A percentile compares a stretch with the other conserved stretches of the same genome.
phyloP scores from a whole-genome alignment of 495 filamentous ascomycete species.

The Tuber microsphaerosporum region DNA sequence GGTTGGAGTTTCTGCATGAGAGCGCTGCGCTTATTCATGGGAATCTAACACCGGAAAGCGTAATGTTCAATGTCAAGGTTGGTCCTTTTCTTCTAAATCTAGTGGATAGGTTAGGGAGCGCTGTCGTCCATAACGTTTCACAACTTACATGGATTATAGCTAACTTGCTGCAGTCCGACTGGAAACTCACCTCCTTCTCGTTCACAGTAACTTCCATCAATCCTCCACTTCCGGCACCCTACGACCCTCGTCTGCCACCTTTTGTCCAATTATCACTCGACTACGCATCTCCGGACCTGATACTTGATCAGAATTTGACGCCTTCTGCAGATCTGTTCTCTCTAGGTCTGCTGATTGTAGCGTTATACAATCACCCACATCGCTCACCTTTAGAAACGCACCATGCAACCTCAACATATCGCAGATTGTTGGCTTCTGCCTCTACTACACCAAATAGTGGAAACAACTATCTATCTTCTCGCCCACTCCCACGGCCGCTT shows the following conservation, averaged over 20 bases:
- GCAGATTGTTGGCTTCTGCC: constrained; percentile 66
- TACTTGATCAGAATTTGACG: constrained; percentile 76
- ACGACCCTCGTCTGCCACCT: constrained; percentile 73
- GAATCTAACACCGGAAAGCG: constrained; percentile 91
- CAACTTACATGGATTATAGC: constrained; percentile 17
- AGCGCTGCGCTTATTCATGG: constrained; percentile 89
- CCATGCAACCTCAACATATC: constrained; percentile 70
- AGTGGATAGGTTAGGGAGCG: background rate
- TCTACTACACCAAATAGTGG: constrained; percentile 64
- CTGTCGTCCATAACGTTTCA: constrained; percentile 4
- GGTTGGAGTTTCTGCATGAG: constrained; percentile 91
- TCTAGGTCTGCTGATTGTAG: constrained; percentile 76
- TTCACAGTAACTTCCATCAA: constrained; percentile 72
- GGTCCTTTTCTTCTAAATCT: constrained; percentile 31
- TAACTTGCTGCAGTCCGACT: constrained; percentile 63
- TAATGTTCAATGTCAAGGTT: constrained; percentile 88
- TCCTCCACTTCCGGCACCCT: constrained; percentile 55
- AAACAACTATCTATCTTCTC: constrained; percentile 78
- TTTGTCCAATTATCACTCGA: constrained; percentile 85
- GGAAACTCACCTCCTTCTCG: constrained; percentile 91
- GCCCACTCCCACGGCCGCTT: constrained; percentile 72
- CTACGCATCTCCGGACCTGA: constrained; percentile 89
- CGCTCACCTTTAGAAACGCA: constrained; percentile 73
- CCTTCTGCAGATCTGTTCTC: constrained; percentile 83
- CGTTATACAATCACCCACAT: constrained; percentile 90